A percentile compares a stretch with the other conserved stretches of the same genome.
Evolutionary conservation across 805 yeast genomes (phyloP).

Genomic region (Wickerhamiella allomyrinae): DNA sequence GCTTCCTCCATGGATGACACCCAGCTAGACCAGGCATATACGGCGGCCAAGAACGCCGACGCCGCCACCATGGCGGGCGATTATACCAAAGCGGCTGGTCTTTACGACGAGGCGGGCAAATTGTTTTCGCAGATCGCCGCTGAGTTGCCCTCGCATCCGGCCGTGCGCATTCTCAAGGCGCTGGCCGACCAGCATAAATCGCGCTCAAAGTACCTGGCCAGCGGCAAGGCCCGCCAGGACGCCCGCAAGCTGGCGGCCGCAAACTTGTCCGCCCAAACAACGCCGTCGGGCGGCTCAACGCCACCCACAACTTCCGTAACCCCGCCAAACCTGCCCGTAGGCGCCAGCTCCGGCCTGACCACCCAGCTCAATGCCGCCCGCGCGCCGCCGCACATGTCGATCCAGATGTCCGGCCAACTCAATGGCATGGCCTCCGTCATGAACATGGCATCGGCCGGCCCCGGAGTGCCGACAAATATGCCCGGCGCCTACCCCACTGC

Average conservation of each 20-base stretch:
- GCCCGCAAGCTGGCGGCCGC: constrained; percentile 6
- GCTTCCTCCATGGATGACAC: constrained; percentile 17
- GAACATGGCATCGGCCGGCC: background rate
- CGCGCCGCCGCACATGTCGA: background rate
- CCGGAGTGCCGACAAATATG: background rate
- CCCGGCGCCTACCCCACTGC: background rate
- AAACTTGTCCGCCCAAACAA: background rate
- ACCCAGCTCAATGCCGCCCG: constrained; percentile 3
- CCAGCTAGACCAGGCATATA: constrained; percentile 31
- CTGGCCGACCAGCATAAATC: constrained; percentile 21
- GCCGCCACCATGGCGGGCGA: constrained; percentile 31
- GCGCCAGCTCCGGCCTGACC: background rate
- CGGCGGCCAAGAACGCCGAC: constrained; percentile 41
- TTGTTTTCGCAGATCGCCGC: constrained; percentile 21
- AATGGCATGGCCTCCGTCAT: background rate
- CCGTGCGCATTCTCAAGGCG: constrained; percentile 21
- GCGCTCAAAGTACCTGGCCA: constrained; percentile 23
- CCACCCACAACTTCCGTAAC: too few relatives aligned
- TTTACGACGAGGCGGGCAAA: constrained; percentile 28
- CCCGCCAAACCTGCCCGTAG: too few relatives aligned
- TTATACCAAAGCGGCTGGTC: constrained; percentile 28
- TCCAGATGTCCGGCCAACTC: too few relatives aligned
- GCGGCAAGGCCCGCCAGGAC: constrained; percentile 12
- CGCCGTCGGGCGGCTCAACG: too few relatives aligned
- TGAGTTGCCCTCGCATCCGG: constrained; percentile 20